Evolutionary conservation across 441 rosid genomes (phyloP), one percentile per base, ranked within the genome.

Genomic region (Biscutella laevigata): DNA sequence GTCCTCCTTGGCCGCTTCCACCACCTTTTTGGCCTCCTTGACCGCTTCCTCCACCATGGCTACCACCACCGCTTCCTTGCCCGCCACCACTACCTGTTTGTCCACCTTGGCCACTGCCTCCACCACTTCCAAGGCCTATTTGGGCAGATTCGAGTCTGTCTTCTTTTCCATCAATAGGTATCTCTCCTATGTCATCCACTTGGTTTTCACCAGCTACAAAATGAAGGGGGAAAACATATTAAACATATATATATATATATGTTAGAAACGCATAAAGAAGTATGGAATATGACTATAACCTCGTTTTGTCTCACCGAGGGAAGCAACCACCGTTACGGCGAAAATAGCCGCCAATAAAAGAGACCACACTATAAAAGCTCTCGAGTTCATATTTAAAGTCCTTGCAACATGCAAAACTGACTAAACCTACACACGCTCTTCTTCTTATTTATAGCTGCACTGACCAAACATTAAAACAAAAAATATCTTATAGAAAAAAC

Each of bases 71-170:
- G 15, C 36, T 14, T 4, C 13, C 4, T 1, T 25, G 27, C 6
- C 36, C 48, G 0, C 32, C 14, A 1, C 39, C 27, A 6, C 54
- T 28, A 3, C 39, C 54, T 1, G 20, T 34, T 2, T 34, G 29
- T 12, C 40, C 55, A 1, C 56, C 61, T 12, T 13, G 50, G 3
- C 58, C 46, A 0, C 51, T 7, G 0, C 52, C 53, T 0, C 61
- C 53, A 1, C 53, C 52, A 10, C 52, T 4, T 0, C 42, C 52
- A 5, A 3, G 2, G 2, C 59, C 48, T 0, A 26, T 35, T 35
- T 43, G 67, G 32, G 4, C 21, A 55, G 47, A 48, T 34, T 64
- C 56, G 24, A 62, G 56, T 33, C 48, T 62, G 15, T 55, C 68
- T 4, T 46, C 44, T 11, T 43, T 12, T 39, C 15, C 55, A 24